Conservation (phyloP, 495 filamentous ascomycete genomes). For the Daldinia grandis region DNA sequence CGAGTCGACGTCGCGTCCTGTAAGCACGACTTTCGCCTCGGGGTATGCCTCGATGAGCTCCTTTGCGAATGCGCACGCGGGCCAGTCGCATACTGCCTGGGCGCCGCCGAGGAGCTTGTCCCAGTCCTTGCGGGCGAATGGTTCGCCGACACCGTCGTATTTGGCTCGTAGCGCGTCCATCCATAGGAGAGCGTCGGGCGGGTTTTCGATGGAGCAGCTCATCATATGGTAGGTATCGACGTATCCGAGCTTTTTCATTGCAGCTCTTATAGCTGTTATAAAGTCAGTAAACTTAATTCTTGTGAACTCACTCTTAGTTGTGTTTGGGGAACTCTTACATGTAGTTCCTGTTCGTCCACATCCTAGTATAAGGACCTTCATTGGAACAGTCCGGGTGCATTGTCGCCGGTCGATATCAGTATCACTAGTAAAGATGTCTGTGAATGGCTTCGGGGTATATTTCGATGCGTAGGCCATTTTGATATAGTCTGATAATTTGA, state of each 20-base stretch:
- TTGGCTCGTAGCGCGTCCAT: conserved; percentile 71
- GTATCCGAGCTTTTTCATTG: conserved; percentile 69
- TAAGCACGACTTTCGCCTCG: conserved; percentile 73
- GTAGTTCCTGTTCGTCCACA: conserved; percentile 73
- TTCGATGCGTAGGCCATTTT: conserved; percentile 45
- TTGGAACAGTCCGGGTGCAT: conserved; percentile 69
- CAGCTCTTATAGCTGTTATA: conserved; percentile 63
- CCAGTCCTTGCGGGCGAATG: conserved; percentile 71
- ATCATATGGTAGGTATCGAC: conserved; percentile 75
- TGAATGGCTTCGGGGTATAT: conserved; percentile 46
- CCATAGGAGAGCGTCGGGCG: conserved; percentile 72
- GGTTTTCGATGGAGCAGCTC: conserved; percentile 71
- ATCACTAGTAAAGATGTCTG: conserved; percentile 60
- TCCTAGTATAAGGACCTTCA: conserved; percentile 71
- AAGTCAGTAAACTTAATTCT: not conserved
- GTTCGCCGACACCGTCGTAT: conserved; percentile 64
- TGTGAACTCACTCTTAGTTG: too few relatives aligned
- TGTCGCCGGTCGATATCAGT: conserved; percentile 69
- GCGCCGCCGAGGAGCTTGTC: conserved; percentile 71
- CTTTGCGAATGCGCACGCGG: conserved; percentile 69
- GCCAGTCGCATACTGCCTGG: conserved; percentile 71
- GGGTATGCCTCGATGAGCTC: conserved; percentile 75
- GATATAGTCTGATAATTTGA: not conserved
- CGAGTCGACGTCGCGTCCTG: conserved; percentile 62
- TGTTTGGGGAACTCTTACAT: conserved; percentile 54